These are phyloP conservation scores for Fusarium siculi DNA, from an alignment of 2,329 filamentous ascomycete genomes.

Conservation along the genomic window DNA sequence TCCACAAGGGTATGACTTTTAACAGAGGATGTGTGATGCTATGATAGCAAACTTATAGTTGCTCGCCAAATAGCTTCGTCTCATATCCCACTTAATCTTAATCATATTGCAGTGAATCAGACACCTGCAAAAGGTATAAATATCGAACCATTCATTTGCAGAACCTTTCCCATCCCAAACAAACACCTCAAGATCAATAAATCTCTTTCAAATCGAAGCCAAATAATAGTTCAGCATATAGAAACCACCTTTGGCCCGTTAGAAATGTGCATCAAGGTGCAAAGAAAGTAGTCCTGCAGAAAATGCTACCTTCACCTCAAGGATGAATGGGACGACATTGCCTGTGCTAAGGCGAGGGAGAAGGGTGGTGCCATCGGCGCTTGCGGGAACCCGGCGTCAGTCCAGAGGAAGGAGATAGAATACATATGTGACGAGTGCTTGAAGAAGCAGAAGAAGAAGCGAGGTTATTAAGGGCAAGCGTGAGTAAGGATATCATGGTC, in stretches of 20 bases:
- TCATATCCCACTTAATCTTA: not conserved
- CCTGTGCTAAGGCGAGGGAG: not conserved
- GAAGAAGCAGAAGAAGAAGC: not conserved
- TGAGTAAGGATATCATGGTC: not conserved
- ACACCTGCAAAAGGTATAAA: not conserved
- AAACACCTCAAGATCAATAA: not conserved
- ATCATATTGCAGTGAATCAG: not conserved
- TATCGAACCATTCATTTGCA: not conserved
- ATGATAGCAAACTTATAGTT: not conserved
- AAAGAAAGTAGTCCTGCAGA: not conserved
- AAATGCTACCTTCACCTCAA: not conserved
- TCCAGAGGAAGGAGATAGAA: not conserved
- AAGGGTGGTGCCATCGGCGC: not conserved
- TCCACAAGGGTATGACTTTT: not conserved
- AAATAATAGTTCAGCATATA: too few species aligned
- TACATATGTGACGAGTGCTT: not conserved
- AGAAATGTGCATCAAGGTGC: not conserved
- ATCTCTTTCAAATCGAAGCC: too few species aligned
- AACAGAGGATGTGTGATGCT: not conserved
- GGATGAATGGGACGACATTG: not conserved
- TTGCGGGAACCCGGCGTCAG: not conserved
- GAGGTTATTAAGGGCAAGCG: too few species aligned
- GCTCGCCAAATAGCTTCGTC: rapidly evolving
- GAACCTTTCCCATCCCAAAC: too few species aligned
- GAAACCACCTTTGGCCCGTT: rapidly evolving